Percentiles rank a stretch among this genome's conserved stretches.
These are phyloP conservation scores for Linanthus parryae DNA, from an alignment of 148 eudicot genomes.

Conservation along the genomic window DNA sequence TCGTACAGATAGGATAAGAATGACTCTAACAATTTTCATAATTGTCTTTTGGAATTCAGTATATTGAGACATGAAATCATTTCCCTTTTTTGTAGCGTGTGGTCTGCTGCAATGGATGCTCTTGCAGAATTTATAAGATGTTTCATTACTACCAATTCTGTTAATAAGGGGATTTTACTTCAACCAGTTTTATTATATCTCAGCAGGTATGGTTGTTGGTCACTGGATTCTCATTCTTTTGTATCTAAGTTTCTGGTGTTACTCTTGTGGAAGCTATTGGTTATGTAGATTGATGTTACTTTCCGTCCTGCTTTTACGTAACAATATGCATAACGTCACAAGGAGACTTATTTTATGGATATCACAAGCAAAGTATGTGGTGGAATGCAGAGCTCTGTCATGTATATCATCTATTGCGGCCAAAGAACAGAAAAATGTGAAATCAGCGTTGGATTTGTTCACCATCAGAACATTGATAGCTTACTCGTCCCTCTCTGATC, in stretches of 20 bases:
- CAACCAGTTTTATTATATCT: constrained; percentile 92
- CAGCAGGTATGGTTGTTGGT: constrained; percentile 45
- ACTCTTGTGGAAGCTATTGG: neutral
- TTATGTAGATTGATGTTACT: no score
- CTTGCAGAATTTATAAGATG: constrained; percentile 79
- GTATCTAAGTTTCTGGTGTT: constrained; percentile 6
- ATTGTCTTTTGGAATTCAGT: no score
- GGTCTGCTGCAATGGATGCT: constrained; percentile 91
- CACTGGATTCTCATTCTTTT: neutral
- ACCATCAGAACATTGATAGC: constrained; percentile 64
- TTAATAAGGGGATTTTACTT: constrained; percentile 70
- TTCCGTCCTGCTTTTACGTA: neutral
- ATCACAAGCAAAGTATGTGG: constrained; percentile 12
- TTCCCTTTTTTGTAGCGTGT: constrained; percentile 46
- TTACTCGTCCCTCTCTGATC: constrained; percentile 88
- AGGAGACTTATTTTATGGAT: constrained; percentile 13
- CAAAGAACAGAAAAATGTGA: constrained; percentile 51
- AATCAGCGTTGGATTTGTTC: constrained; percentile 49
- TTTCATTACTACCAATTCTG: constrained; percentile 62
- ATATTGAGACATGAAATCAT: constrained; percentile 7
- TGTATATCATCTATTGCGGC: constrained; percentile 43
- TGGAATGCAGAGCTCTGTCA: constrained; percentile 65
- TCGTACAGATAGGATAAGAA: neutral
- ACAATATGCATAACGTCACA: neutral
- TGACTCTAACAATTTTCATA: no score